phyloP scores from a whole-genome alignment of 306 rosid species.

The Vicia villosa region DNA sequence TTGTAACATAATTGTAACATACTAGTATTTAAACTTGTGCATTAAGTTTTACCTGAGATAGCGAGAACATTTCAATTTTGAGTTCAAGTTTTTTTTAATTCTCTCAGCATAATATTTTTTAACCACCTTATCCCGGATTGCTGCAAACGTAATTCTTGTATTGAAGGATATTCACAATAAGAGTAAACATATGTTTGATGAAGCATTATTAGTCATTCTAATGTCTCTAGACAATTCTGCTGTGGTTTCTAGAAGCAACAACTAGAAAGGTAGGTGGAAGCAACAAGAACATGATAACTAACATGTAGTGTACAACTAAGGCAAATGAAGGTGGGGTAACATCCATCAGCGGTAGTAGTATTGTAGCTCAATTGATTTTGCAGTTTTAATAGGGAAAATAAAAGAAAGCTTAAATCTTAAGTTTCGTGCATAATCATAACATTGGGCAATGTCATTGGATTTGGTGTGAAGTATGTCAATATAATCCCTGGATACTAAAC shows the following conservation, averaged over 20 bases:
- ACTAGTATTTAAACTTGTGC: background rate
- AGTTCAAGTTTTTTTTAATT: no score
- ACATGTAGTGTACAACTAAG: background rate
- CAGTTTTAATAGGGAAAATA: background rate
- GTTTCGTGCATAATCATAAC: background rate
- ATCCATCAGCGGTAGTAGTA: background rate
- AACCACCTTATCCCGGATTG: no score
- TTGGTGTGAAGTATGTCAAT: no score
- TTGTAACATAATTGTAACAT: constrained; percentile 24
- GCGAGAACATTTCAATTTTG: no score
- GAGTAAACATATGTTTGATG: background rate
- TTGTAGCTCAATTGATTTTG: background rate
- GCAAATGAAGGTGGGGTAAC: background rate
- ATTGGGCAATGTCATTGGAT: no score
- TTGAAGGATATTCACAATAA: background rate
- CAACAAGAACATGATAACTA: background rate
- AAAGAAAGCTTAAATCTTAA: background rate
- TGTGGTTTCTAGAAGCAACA: background rate
- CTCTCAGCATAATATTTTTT: no score
- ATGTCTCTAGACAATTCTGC: background rate
- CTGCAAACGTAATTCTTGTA: no score
- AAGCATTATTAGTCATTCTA: background rate
- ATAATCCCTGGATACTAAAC: no score
- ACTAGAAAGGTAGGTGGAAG: background rate
- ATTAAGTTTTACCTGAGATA: constrained; percentile 1